These are phyloP conservation scores for Syzygium grande DNA, from an alignment of 345 rosid species.

Conservation along the genomic window DNA sequence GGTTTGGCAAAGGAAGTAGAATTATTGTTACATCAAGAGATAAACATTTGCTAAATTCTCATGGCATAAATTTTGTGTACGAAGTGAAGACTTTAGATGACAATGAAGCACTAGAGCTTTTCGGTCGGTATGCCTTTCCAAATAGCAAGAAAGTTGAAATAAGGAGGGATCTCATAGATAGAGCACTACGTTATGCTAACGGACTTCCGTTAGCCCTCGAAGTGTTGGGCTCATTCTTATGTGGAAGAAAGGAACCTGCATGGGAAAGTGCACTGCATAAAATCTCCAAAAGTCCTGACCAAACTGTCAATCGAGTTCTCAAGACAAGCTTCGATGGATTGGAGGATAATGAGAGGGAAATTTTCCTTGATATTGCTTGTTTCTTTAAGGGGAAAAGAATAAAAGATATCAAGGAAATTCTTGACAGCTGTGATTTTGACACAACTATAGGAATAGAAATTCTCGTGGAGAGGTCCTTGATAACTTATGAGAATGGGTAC, in stretches of 20 bases:
- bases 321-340: background rate
- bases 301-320: background rate
- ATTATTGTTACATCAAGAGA: background rate
- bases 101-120: background rate
- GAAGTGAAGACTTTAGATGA: background rate
- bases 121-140: background rate
- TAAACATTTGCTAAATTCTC: background rate
- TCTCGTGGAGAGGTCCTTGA: background rate
- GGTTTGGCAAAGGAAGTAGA: background rate
- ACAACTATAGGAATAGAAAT: background rate
- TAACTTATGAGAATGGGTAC: background rate
- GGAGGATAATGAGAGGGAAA: background rate
- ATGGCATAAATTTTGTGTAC: background rate
- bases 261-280: background rate
- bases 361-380: background rate
- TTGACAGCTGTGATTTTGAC: background rate
- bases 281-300: background rate
- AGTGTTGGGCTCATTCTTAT: background rate
- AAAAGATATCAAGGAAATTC: too few species aligned
- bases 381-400: background rate
- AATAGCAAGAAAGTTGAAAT: background rate
- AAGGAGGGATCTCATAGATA: background rate
- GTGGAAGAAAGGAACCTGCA: background rate
- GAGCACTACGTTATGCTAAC: background rate
- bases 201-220: background rate